Percentiles rank a stretch among this genome's conserved stretches.
These are phyloP conservation scores for Stagonosporopsis cucurbitacearum DNA, from an alignment of 2,329 filamentous ascomycete species.

Conservation along the genomic window DNA sequence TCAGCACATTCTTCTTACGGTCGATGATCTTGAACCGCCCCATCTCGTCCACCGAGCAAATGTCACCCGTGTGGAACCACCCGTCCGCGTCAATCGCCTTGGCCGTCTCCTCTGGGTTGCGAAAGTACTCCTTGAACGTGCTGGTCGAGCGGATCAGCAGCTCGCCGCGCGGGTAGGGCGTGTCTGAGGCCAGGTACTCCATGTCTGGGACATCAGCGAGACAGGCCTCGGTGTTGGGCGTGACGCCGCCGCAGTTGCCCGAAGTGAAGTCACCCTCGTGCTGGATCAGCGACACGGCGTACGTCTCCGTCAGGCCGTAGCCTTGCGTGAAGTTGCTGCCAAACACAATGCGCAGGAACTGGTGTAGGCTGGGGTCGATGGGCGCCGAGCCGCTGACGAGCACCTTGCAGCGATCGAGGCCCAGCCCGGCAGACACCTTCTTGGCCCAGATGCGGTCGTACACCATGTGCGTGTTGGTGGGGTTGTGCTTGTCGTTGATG, in stretches of 20 bases:
- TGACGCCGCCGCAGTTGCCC: slow-evolving; percentile 81
- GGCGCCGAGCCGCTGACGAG: slow-evolving; percentile 92
- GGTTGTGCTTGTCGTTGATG: slow-evolving; percentile 73
- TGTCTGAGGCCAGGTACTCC: slow-evolving; percentile 88
- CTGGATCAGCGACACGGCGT: slow-evolving; percentile 78
- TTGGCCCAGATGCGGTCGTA: slow-evolving; percentile 90
- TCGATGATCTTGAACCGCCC: slow-evolving; percentile 94
- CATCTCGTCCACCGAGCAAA: slow-evolving; percentile 80
- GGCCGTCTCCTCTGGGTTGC: slow-evolving; percentile 84
- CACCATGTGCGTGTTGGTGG: slow-evolving; percentile 78
- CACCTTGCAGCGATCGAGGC: slow-evolving; percentile 72
- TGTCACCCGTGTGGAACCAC: slow-evolving; percentile 97
- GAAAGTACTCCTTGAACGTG: slow-evolving; percentile 87
- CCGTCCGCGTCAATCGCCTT: slow-evolving; percentile 85
- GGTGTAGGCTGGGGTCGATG: slow-evolving; percentile 84
- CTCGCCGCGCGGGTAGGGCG: slow-evolving; percentile 88
- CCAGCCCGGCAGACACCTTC: slow-evolving; percentile 84
- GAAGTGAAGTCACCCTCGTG: slow-evolving; percentile 71
- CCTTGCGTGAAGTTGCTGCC: slow-evolving; percentile 82
- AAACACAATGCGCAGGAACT: slow-evolving; percentile 86
- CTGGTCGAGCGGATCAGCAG: slow-evolving; percentile 81
- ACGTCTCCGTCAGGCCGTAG: slow-evolving; percentile 93
- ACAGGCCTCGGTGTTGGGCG: slow-evolving; percentile 74
- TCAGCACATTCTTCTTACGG: slow-evolving; percentile 98
- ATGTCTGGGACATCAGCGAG: slow-evolving; percentile 89